Conservation (phyloP, 164 flowering plant genomes). For the Magnolia sinica region DNA sequence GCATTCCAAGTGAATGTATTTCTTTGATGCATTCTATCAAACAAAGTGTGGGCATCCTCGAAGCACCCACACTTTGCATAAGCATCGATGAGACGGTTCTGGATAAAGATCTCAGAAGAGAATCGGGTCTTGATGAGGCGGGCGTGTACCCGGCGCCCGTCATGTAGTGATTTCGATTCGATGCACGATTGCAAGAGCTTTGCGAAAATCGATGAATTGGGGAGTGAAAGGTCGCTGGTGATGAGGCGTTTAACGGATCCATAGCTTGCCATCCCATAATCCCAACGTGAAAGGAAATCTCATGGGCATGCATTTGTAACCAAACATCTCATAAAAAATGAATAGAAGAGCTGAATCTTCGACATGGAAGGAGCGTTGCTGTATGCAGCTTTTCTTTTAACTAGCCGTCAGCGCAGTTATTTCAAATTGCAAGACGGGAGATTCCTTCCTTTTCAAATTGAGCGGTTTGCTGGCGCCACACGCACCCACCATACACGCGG, state of each 20-base stretch:
- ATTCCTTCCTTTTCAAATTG: no score
- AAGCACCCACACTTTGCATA: slow-evolving; percentile 23
- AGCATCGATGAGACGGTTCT: slow-evolving; percentile 23
- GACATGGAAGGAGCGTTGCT: neutral
- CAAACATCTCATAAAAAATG: neutral
- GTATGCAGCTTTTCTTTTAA: no score
- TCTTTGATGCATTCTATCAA: slow-evolving; percentile 19
- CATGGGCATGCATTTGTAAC: neutral
- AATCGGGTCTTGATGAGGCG: slow-evolving; percentile 25
- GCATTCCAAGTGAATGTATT: slow-evolving; percentile 29
- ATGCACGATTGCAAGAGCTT: slow-evolving; percentile 21
- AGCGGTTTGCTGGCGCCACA: no score
- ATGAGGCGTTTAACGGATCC: slow-evolving; percentile 1
- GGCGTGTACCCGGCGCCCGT: slow-evolving; percentile 17
- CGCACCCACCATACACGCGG: no score
- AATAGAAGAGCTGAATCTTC: neutral
- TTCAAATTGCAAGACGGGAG: no score
- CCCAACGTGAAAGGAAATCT: neutral
- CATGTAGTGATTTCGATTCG: slow-evolving; percentile 13
- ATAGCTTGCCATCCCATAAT: slow-evolving; percentile 19
- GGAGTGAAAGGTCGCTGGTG: slow-evolving; percentile 17
- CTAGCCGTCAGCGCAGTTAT: no score
- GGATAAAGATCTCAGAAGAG: slow-evolving; percentile 21
- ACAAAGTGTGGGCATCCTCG: slow-evolving; percentile 19
- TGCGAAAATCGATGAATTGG: slow-evolving; percentile 18